A percentile compares a stretch with the other conserved stretches of the same genome.
phyloP scores from a whole-genome alignment of 2,329 filamentous ascomycete species.

The Orbilia quercus region DNA sequence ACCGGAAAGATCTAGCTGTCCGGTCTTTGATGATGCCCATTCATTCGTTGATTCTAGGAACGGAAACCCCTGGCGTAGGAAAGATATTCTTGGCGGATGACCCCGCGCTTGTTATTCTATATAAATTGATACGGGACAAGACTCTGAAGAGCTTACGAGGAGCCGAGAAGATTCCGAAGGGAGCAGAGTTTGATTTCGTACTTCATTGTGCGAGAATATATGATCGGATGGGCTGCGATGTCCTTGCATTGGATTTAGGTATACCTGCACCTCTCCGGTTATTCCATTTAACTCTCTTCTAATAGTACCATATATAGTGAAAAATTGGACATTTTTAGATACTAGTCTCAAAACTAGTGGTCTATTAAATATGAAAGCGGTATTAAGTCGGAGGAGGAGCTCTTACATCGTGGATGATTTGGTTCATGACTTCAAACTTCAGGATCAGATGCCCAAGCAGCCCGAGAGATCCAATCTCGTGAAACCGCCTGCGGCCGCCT shows the following conservation, averaged over 20 bases:
- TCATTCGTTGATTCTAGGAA: constrained; percentile 76
- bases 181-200: constrained; percentile 88
- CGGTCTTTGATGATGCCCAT: constrained; percentile 84
- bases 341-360: constrained; percentile 62
- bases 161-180: constrained; percentile 81
- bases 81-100: constrained; percentile 90
- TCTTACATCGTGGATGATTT: constrained; percentile 83
- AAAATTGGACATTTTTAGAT: constrained; percentile 81
- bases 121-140: constrained; percentile 83
- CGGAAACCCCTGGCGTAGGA: constrained; percentile 73
- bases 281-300: constrained; percentile 17
- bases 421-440: constrained; percentile 63
- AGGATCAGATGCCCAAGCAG: constrained; percentile 60
- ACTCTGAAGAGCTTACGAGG: constrained; percentile 85
- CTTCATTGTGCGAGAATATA: constrained; percentile 86
- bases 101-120: constrained; percentile 86
- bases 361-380: constrained; percentile 63
- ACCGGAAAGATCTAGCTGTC: constrained; percentile 83
- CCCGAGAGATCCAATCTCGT: constrained; percentile 63
- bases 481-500: constrained; percentile 77
- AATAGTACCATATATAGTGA: too few species aligned
- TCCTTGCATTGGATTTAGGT: constrained; percentile 87
- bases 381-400: constrained; percentile 70
- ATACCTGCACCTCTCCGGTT: constrained; percentile 61
- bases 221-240: constrained; percentile 90